Evolutionary conservation across 306 rosid genomes (phyloP), one percentile per base, ranked within the genome.

Genomic region (Biancaea sappan): DNA sequence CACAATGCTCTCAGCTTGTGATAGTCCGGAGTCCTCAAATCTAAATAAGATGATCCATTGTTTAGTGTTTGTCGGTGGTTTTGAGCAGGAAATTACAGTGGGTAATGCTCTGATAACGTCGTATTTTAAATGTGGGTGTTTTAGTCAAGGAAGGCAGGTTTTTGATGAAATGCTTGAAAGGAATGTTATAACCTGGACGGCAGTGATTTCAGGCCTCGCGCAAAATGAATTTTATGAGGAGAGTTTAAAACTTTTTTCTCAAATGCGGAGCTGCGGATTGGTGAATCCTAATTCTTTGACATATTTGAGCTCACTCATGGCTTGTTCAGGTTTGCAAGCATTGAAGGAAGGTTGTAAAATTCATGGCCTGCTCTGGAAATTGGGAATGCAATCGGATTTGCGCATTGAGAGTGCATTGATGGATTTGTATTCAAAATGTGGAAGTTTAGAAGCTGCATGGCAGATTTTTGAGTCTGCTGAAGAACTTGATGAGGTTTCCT

Each of bases 151-250:
- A 52, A 89, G 78, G 50, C 85, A 67, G 66, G 88, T 93, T 79
- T 93, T 93, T 54, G 44, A 89, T 74, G 96, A 88, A 81, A 88
- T 86, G 96, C 35, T 54, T 70, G 96, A 89, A 80, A 91, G 87
- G 86, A 91, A 91, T 83, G 97, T 91, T 66, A 62, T 91, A 18
- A 88, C 96, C 51, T 93, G 97, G 98, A 91, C 96, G 1, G 98
- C 98, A 3, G 85, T 86, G 85, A 88, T 93, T 68, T 91, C 97
- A 1, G 97, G 98, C 28, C 91, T 91, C 0, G 94, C 85, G 0
- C 92, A 83, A 29, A 89, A 85, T 84, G 94, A 81, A 16, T 66
- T 66, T 13, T 81, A 77, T 59, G 84, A 64, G 37, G 87, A 81
- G 35, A 78, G 94, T 77, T 82, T 93, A 80, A 59, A 81, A 44